These are phyloP conservation scores for Cucumis sativus DNA, from an alignment of 306 rosid genomes.

Conservation along the genomic window Cucumber_9930_V3 NC_026661.2:12182001-12182500, in stretches of 20 bases:
- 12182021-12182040: constrained; percentile 12
- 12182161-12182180: not conserved
- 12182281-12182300: not conserved
- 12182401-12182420: not conserved
- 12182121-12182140: constrained; percentile 28
- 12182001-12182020: constrained; percentile 5
- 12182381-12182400: not conserved
- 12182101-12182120: constrained; percentile 94
- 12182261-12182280: not conserved
- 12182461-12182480: not conserved
- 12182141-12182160: constrained; percentile 6
- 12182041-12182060: constrained; percentile 98
- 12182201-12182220: not conserved
- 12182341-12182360: not conserved
- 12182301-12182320: not conserved
- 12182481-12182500: not conserved
- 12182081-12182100: constrained; percentile 88
- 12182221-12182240: not conserved
- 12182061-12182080: constrained; percentile 72
- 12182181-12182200: not conserved
- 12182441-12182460: not conserved
- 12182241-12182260: not conserved
- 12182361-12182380: not conserved
- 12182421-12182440: not conserved
- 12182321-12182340: not conserved